Base-by-base conservation (phyloP, 2,329 filamentous ascomycete genomes). In the Didymella arachidicola region DNA sequence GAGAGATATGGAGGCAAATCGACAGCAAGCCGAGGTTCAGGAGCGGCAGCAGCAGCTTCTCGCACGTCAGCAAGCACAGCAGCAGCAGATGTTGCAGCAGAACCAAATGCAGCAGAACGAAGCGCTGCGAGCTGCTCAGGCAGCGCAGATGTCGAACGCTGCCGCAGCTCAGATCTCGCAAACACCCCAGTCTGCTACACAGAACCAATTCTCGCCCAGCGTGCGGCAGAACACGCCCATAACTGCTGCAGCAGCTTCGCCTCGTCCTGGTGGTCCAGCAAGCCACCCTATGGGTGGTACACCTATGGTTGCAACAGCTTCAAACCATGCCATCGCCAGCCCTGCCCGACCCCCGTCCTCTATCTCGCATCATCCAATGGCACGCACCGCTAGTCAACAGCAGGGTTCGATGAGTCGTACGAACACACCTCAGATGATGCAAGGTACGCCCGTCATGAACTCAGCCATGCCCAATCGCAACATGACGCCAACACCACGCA, bases 191-290 rank as follows among this genome's bases (percentile, higher is more conserved):
- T 84, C 86, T 1, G 71, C 71, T n/a, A 74, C 72, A 1, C 87
- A 90, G 68, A 80, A 85, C 16, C 83, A 85, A 4, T 87, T 86
- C 1, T 87, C 90, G n/a, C 90, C 91, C 2, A 73, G 80, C 32
- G 71, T 79, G 8, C 72, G 79, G 30, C 78, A 82, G 49, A 78
- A 79, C 51, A 82, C 81, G 8, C 80, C 80, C 14, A 78, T 81
- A 74, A 75, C 68, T 7, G 65, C 76, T 34, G 58, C 60, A 27
- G 71, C 79, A n/a, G 79, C 79, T 10, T 81, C 81, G 1, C 78
- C 74, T 6, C 65, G 79, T 60, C 71, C 79, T 42, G 66, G 72
- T 22, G 66, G 67, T 7, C 73, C 74, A 46, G 61, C 62, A 18
- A 66, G 70, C n/a, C 74, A 77, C 48, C 62, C 72, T 5, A 74